Conservation (phyloP, 106 monocot genomes). For the Posidonia australis region DNA sequence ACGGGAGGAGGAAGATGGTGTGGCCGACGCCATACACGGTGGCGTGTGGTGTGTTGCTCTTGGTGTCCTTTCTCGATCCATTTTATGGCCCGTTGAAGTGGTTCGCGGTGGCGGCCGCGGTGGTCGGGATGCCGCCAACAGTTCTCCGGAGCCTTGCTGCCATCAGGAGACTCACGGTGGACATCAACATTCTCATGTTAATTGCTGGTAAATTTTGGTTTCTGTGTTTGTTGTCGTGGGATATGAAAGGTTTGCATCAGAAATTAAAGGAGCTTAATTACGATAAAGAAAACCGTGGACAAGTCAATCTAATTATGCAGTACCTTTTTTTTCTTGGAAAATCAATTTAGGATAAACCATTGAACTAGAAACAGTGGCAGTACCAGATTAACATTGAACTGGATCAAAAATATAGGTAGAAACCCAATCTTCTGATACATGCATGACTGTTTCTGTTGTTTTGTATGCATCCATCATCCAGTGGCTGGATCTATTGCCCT, state of each 20-base stretch:
- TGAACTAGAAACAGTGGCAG: no score
- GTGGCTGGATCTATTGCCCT: constrained; percentile 77
- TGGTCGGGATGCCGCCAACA: constrained; percentile 16
- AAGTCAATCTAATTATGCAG: no score
- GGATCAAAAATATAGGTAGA: no score
- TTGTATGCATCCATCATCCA: constrained; percentile 12
- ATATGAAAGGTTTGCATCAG: background rate
- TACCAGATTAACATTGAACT: no score
- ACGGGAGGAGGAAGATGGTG: background rate
- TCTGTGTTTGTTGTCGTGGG: no score
- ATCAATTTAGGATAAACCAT: no score
- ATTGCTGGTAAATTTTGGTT: constrained; percentile 19
- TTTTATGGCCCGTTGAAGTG: constrained; percentile 17
- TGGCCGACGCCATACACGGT: constrained; percentile 23
- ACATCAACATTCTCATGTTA: constrained; percentile 24
- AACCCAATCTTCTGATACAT: no score
- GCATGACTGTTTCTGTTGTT: constrained; percentile 4
- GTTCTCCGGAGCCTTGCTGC: constrained; percentile 11
- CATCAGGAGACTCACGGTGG: constrained; percentile 5
- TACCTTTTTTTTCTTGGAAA: no score
- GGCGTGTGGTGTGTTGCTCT: constrained; percentile 14
- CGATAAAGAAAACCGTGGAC: no score
- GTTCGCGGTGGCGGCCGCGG: constrained; percentile 20
- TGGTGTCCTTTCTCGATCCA: constrained; percentile 13
- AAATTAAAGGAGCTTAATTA: no score